Evolutionary conservation across 2,329 filamentous ascomycete genomes (phyloP), one percentile per base, ranked within the genome.

Genomic region (Penicillium capsulatum): DNA sequence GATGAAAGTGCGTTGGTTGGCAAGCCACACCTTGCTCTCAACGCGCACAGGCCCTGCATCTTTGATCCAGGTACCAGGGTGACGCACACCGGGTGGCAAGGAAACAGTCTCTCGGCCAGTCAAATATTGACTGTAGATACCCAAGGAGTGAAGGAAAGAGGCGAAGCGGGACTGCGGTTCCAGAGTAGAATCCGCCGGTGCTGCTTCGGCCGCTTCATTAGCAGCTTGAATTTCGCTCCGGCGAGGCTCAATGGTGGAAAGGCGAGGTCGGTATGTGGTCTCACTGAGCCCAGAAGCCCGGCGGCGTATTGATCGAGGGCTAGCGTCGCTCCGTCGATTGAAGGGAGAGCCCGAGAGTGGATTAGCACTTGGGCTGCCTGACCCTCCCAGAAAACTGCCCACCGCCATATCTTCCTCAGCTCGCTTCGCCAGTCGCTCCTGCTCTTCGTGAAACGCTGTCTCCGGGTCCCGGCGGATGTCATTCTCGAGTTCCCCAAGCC

Each of bases 21-120:
- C 92, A 41, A 98, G 82, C 91, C 92, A 98, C 19, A 98, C 91
- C 68, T 98, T 98, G 46, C 88, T 89, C 70, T 98, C 92, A 41
- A 98, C 88, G 60, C 89, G 85, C 50, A 97, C 77, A 24, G 89
- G 86, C 3, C 92, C 91, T 22, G 84, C 79, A 66, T 98, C 94
- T 72, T 98, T 98, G 73, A 98, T 86, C 82, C 91, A 94, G 50
- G 81, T 76, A 7, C 77, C 80, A 2, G 92, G 92, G 59, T 94
- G 82, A 15, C 79, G 79, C n/a, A 98, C 87, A 20, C 92, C 92
- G 17, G 89, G 85, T 0, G 92, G 92, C 3, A 97, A 73, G 36
- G 74, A 68, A 9, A 71, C 69, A 17, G 70, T 68, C 53, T 73
- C 64, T 31, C 75, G 71, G 39, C 68, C 70, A 15, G 70, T 67